Evolutionary conservation across 2,329 filamentous ascomycete species (phyloP), one percentile per base, ranked within the genome.

Genomic region (Trichophyton schoenleinii): DNA sequence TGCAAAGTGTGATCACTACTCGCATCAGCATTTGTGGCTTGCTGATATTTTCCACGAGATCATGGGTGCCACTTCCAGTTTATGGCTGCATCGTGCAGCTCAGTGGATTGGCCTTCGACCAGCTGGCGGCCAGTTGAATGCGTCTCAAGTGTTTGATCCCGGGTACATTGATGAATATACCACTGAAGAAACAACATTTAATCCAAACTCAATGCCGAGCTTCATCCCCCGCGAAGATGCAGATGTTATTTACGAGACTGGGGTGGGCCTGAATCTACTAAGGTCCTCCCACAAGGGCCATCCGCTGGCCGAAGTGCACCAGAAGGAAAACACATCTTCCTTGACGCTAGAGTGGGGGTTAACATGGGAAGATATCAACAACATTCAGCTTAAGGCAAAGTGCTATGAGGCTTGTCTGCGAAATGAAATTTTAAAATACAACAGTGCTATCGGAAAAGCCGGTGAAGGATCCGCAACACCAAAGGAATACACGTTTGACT

Each of bases 181-280:
- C 36, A 25, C 38, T 15, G 41, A 58, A 42, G 57, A 46, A 11
- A 58, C 18, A 82, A 88, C 62, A 83, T 87, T 53, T 79, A 80
- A 63, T 20, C 41, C 57, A 25, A 8, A 34, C 2, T 49, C 58
- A 64, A 84, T 94, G 74, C 89, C 89, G 0, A 77, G 79, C 1
- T 94, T 94, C 66, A 79, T 95, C 52, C 81, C 85, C 0, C 71
- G 77, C 3, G 88, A 94, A 62, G 81, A 91, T 65, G 85, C 84
- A 2, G 80, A 82, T 58, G 77, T 80, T 3, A 83, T 94, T n/a
- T 91, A 92, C 65, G 89, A 95, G 70, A 87, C 86, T 2, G 90
- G 89, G 3, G 83, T 82, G 67, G 92, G 87, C 69, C 73, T 95
- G 57, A 83, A 87, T 6, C 84, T 94, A 60, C 78, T 95, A 57